Base-by-base conservation (phyloP, 768 basidiomycete species). In the Russula abietina region DNA sequence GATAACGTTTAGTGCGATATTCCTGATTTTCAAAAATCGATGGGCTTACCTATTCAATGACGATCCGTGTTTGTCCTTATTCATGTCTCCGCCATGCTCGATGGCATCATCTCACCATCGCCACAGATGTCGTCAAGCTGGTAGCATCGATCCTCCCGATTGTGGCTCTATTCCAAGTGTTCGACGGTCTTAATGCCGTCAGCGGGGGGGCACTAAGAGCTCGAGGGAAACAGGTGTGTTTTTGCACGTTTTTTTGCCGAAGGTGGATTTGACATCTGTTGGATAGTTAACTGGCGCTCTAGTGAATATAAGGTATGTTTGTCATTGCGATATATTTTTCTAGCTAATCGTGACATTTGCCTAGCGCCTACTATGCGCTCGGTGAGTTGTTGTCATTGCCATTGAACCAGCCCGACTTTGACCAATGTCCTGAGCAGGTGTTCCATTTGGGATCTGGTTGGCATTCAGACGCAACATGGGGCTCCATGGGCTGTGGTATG, bases 401-500 rank as follows among this genome's bases (percentile, higher is more conserved):
- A 12, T 26, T 36, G 39, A 19, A 48, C 17, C 26, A 22, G 32
- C 28, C 33, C 16, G 4, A 28, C 17, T 55, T 58, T n/a, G 52
- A 49, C 54, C 38, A 26, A 50, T 30, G 58, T 59, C 51, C 59
- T 24, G 55, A 45, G 53, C 60, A 72, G 88, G 91, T 32, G 87
- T 96, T 55, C 93, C 93, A 0, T 77, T 91, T 50, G 94, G 91
- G 16, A 74, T 93, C 55, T 89, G 81, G 74, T 83, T 95, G 4
- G 79, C 89, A 2, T 93, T 94, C 76, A 76, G 75, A 55, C 71
- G 70, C 12, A 72, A 77, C 41, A 78, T 82, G 72, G 83, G 78
- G 0, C 77, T 97, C 14, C 75, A 78, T 22, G 94, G 94, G 0
- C 80, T 97, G 17, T 97, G 93, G 94, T 78, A 88, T 45, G 93